Conservation (phyloP, 148 eudicot species). For the Vaccinium vitisidaea region DNA sequence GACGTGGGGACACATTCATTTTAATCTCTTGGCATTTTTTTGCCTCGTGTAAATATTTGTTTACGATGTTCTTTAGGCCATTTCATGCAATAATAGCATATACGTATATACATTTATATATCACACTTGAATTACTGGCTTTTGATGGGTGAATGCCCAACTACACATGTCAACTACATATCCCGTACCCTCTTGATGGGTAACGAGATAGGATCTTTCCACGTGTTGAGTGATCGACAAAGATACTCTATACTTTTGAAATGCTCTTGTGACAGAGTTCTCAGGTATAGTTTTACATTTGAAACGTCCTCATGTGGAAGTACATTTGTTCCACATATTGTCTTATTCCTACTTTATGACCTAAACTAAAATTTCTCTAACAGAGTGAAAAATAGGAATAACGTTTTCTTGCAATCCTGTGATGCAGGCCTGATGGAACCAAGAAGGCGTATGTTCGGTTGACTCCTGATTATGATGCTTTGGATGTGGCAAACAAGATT, state of each 20-base stretch:
- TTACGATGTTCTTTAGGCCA: neutral
- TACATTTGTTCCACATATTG: neutral
- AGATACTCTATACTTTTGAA: neutral
- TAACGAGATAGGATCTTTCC: neutral
- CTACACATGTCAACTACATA: neutral
- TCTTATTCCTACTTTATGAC: neutral
- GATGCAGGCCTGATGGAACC: slow-evolving; percentile 29
- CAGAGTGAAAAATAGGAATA: neutral
- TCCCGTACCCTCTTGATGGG: neutral
- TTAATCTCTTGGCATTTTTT: neutral
- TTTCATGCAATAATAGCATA: neutral
- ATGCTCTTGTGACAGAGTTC: neutral
- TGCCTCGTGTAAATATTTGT: neutral
- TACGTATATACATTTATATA: neutral
- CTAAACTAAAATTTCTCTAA: neutral
- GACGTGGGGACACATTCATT: neutral
- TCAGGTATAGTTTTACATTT: neutral
- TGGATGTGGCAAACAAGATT: slow-evolving; percentile 32
- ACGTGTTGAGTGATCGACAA: neutral
- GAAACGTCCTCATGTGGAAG: neutral
- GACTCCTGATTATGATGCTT: slow-evolving; percentile 27
- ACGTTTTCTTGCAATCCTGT: neutral
- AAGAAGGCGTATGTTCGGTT: slow-evolving; percentile 27
- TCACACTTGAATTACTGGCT: neutral
- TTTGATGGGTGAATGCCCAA: neutral